phyloP scores from a whole-genome alignment of 2,329 filamentous ascomycete species.

The Alternaria sp. region DNA sequence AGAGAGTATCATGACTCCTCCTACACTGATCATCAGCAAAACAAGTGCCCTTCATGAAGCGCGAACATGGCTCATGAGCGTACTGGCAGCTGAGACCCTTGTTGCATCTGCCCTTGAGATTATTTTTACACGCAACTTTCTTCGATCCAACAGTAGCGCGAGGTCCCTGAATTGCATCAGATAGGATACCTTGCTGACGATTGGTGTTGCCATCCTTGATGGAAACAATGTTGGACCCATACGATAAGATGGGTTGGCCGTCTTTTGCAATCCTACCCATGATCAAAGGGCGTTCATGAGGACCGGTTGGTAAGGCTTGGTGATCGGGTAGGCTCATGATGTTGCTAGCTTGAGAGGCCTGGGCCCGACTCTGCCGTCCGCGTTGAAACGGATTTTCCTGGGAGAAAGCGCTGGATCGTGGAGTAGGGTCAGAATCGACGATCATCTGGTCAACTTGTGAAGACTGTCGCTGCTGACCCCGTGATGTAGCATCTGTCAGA shows the following conservation, averaged over 20 bases:
- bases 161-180: not conserved
- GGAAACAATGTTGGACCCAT: not conserved
- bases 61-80: not conserved
- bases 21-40: not conserved
- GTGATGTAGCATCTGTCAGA: not conserved
- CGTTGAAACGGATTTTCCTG: not conserved
- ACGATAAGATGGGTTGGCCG: not conserved
- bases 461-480: not conserved
- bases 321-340: not conserved
- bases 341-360: not conserved
- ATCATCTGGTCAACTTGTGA: not conserved
- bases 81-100: constrained; percentile 2
- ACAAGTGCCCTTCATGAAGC: not conserved
- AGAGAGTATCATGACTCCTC: not conserved
- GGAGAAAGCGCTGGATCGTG: not conserved
- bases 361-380: not conserved
- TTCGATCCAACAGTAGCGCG: not conserved
- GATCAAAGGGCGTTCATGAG: not conserved
- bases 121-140: not conserved
- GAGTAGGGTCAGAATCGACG: not conserved
- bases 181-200: not conserved
- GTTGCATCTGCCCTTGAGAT: not conserved
- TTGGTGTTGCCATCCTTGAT: not conserved
- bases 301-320: not conserved
- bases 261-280: not conserved